Percentiles rank a stretch among this genome's conserved stretches.
Evolutionary conservation across 2,329 filamentous ascomycete genomes (phyloP).

Genomic region (Claviceps pazoutovae): DNA sequence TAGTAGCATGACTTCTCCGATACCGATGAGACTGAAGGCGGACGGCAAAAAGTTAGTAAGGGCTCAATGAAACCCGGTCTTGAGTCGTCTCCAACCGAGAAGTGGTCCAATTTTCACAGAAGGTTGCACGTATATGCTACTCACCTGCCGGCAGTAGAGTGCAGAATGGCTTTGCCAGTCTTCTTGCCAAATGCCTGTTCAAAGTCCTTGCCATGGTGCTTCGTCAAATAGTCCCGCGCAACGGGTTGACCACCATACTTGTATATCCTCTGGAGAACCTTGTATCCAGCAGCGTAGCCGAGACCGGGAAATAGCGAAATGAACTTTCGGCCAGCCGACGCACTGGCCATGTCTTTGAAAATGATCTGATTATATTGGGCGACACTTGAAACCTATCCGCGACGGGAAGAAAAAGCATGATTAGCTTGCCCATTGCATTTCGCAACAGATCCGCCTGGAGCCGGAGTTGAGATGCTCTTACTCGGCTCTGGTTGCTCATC

Average conservation of each 20-base stretch:
- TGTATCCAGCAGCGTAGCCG: slow-evolving; percentile 95
- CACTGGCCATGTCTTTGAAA: slow-evolving; percentile 77
- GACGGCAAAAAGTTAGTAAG: not conserved
- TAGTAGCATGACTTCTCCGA: slow-evolving; percentile 90
- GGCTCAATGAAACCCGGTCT: not conserved
- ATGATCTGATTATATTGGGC: slow-evolving; percentile 76
- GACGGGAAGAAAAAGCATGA: not conserved
- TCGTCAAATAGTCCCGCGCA: slow-evolving; percentile 73
- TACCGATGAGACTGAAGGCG: slow-evolving; percentile 64
- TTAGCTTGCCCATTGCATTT: slow-evolving; percentile 9
- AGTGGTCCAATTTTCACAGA: not conserved
- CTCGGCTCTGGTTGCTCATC: slow-evolving; percentile 82
- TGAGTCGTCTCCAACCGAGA: not conserved
- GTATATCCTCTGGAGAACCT: slow-evolving; percentile 92
- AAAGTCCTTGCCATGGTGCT: slow-evolving; percentile 70
- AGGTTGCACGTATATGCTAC: slow-evolving; percentile 8
- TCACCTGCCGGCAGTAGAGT: slow-evolving; percentile 84
- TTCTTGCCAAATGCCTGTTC: slow-evolving; percentile 88
- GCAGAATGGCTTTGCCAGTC: slow-evolving; percentile 95
- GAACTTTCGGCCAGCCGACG: slow-evolving; percentile 62
- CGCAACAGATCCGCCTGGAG: not conserved
- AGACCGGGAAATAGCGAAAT: slow-evolving; percentile 92
- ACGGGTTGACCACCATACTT: slow-evolving; percentile 98
- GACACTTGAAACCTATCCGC: slow-evolving; percentile 18
- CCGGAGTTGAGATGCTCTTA: slow-evolving; percentile 25